Conservation (phyloP, 2,329 filamentous ascomycete genomes). For the Magnaporthiopsis poae region DNA sequence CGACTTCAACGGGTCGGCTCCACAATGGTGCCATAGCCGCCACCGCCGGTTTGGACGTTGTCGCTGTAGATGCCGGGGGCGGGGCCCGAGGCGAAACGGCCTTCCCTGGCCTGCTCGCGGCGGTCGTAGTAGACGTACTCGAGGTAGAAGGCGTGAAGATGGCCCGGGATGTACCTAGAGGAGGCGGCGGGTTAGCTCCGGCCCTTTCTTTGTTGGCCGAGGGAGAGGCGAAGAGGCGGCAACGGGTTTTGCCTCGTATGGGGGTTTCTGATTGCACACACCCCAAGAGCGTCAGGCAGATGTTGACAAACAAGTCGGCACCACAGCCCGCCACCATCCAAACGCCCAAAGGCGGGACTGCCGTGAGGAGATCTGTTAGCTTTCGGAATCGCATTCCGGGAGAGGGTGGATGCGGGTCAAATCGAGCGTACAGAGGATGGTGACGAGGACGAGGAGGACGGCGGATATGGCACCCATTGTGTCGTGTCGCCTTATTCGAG, state of each 20-base stretch:
- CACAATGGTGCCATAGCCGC: constrained; percentile 48
- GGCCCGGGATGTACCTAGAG: constrained; percentile 49
- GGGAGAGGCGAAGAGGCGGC: background rate
- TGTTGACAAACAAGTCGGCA: constrained; percentile 55
- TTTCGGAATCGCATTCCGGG: background rate
- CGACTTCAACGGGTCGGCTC: constrained; percentile 14
- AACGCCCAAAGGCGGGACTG: constrained; percentile 58
- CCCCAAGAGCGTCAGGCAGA: constrained; percentile 56
- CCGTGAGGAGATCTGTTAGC: background rate
- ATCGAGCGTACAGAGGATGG: constrained; percentile 38
- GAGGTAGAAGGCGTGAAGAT: constrained; percentile 71
- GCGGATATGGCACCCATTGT: constrained; percentile 41
- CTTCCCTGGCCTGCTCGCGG: constrained; percentile 50
- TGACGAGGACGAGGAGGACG: constrained; percentile 41
- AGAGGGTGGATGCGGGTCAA: background rate
- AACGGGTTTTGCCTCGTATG: constrained; percentile 4
- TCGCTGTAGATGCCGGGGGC: constrained; percentile 65
- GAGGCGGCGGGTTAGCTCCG: constrained; percentile 3
- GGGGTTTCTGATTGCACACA: constrained; percentile 21
- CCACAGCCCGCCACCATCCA: constrained; percentile 57
- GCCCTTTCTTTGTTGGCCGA: background rate
- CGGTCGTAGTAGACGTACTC: constrained; percentile 77
- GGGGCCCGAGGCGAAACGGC: constrained; percentile 40
- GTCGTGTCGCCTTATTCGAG: constrained; percentile 9
- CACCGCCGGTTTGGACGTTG: constrained; percentile 61